Conservation (phyloP, 169 alveolate species). For the Ophryocystis elektroscirrha region DNA sequence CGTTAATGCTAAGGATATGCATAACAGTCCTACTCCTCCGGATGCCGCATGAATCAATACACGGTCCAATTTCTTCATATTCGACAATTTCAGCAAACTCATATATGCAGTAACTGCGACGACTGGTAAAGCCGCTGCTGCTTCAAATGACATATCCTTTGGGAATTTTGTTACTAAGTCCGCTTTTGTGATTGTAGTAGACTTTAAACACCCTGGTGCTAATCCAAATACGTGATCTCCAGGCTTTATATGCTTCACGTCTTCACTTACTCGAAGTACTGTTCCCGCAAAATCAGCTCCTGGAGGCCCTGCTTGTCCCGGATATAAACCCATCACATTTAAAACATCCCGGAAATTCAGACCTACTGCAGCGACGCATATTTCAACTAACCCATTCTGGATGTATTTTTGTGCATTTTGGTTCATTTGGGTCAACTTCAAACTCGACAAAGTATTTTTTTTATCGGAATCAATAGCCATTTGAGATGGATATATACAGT, state of each 20-base stretch:
- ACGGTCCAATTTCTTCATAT: constrained; percentile 10
- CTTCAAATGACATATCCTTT: constrained; percentile 11
- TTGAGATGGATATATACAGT: too few relatives aligned
- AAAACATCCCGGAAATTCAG: constrained; percentile 30
- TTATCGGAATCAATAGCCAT: too few relatives aligned
- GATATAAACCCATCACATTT: constrained; percentile 30
- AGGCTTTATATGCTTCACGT: constrained; percentile 5
- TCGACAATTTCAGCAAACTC: constrained; percentile 10
- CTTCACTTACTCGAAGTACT: constrained; percentile 14
- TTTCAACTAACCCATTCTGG: too few relatives aligned
- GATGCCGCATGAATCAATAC: constrained; percentile 24
- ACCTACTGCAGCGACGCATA: constrained; percentile 28
- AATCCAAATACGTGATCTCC: constrained; percentile 26
- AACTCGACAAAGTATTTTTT: too few relatives aligned
- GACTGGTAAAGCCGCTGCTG: constrained; percentile 24
- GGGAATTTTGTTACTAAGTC: constrained; percentile 11
- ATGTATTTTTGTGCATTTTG: too few relatives aligned
- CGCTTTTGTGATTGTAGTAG: constrained; percentile 11
- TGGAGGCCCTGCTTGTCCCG: constrained; percentile 27
- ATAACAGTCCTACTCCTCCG: constrained; percentile 28
- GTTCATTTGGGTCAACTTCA: too few relatives aligned
- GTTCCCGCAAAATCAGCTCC: constrained; percentile 31
- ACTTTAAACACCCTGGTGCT: constrained; percentile 13
- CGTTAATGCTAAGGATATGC: constrained; percentile 15
- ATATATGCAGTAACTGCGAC: constrained; percentile 15